Evolutionary conservation across 768 basidiomycete species (phyloP).

Genomic region (Tulasnella sp.): DNA sequence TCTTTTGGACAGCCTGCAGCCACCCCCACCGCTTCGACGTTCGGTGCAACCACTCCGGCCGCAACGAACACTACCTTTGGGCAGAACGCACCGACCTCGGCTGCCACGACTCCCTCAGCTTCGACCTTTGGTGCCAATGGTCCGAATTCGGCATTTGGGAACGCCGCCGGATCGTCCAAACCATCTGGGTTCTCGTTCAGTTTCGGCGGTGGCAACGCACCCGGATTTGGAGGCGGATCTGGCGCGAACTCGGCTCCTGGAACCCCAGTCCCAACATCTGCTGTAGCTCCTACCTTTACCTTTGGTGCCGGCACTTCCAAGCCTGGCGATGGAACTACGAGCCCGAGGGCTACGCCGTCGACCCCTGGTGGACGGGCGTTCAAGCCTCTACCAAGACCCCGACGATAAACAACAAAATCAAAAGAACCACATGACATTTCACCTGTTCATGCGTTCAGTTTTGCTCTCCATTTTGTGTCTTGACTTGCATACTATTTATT

Average conservation of each 20-base stretch:
- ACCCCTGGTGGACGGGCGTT: background rate
- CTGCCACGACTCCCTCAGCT: conserved; percentile 21
- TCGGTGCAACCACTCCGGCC: conserved; percentile 15
- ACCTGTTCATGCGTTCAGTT: background rate
- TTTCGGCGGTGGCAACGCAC: conserved; percentile 13
- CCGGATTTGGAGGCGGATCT: background rate
- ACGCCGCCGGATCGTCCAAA: conserved; percentile 16
- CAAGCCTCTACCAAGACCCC: background rate
- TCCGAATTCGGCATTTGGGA: conserved; percentile 10
- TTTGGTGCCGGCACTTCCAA: background rate
- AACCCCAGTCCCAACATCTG: conserved; percentile 22
- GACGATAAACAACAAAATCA: background rate
- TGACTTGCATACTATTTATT: background rate
- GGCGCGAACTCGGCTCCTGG: conserved; percentile 25
- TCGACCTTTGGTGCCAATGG: conserved; percentile 19
- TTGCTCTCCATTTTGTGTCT: background rate
- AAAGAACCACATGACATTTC: background rate
- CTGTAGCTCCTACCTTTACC: background rate
- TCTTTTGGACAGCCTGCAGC: conserved; percentile 12
- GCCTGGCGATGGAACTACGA: background rate
- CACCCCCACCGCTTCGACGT: conserved; percentile 18
- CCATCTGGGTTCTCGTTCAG: background rate
- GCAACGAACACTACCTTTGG: conserved; percentile 16
- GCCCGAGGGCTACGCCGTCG: background rate
- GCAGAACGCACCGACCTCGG: conserved; percentile 20